Evolutionary conservation across 140 eudicot genomes (phyloP).

Genomic region (Anethum foeniculum): DNA sequence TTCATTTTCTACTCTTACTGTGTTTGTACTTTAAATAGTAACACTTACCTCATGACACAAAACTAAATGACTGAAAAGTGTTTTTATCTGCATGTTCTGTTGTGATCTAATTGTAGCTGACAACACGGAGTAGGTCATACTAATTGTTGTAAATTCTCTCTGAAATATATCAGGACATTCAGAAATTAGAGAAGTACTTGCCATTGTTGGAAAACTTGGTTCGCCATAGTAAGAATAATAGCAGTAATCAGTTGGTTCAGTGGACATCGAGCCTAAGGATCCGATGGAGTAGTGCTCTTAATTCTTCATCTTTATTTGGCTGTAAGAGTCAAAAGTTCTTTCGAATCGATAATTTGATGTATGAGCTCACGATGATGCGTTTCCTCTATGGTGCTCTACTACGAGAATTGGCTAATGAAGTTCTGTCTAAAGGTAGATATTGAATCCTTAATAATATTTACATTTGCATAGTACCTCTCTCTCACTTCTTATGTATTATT

Average conservation of each 20-base stretch:
- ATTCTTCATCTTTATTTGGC: constrained; percentile 36
- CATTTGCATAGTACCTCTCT: background rate
- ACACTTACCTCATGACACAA: background rate
- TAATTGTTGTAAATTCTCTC: background rate
- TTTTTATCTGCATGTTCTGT: background rate
- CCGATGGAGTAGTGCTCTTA: constrained; percentile 73
- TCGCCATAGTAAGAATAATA: constrained; percentile 31
- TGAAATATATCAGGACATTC: constrained; percentile 38
- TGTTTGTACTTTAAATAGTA: background rate
- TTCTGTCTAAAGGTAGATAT: constrained; percentile 38
- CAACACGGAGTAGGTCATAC: background rate
- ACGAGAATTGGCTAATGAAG: constrained; percentile 63
- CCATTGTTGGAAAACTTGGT: constrained; percentile 64
- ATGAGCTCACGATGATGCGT: constrained; percentile 59
- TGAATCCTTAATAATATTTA: background rate
- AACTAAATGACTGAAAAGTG: background rate
- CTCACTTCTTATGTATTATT: background rate
- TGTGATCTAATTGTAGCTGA: background rate
- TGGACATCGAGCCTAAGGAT: constrained; percentile 60
- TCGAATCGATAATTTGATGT: constrained; percentile 47
- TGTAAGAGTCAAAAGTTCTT: constrained; percentile 43
- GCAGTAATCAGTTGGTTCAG: constrained; percentile 14
- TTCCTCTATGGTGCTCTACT: constrained; percentile 64
- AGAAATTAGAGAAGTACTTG: constrained; percentile 55
- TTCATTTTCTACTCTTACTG: background rate